Evolutionary conservation across 2,329 filamentous ascomycete species (phyloP).

Genomic region (Phialophora tarda): DNA sequence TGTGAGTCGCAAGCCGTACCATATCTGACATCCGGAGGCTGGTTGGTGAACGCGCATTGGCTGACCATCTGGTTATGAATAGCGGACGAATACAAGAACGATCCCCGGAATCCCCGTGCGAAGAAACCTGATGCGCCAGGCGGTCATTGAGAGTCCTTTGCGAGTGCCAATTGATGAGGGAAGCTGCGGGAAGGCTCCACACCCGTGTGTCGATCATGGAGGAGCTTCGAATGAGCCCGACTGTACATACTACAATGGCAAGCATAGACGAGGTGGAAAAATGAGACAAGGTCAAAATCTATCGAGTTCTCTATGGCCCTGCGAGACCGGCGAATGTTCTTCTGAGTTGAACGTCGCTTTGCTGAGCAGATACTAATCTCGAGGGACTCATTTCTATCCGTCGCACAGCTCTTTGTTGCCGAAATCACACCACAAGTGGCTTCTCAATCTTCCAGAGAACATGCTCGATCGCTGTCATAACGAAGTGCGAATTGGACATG

Average conservation of each 20-base stretch:
- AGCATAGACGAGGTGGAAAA: conserved; percentile 31
- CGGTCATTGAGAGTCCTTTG: conserved; percentile 16
- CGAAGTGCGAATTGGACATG: not conserved
- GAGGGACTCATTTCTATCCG: not conserved
- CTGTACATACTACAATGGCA: conserved; percentile 34
- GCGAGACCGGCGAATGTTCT: not conserved
- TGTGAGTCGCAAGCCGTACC: conserved; percentile 62
- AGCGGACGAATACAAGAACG: conserved; percentile 97
- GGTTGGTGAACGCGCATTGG: conserved; percentile 12
- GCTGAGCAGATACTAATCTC: not conserved
- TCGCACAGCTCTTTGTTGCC: not conserved
- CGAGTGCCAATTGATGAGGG: not conserved
- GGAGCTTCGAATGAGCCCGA: conserved; percentile 18
- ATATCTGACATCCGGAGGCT: not conserved
- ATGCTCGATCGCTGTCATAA: not conserved
- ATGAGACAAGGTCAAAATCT: conserved; percentile 20
- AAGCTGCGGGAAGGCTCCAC: not conserved
- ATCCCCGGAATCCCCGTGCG: conserved; percentile 75
- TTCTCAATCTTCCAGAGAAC: not conserved
- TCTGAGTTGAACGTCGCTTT: not conserved
- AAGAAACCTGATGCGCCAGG: conserved; percentile 39
- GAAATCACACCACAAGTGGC: not conserved
- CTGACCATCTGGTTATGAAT: conserved; percentile 37
- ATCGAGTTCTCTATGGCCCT: not conserved
- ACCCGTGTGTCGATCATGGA: not conserved